Evolutionary conservation across 441 rosid genomes (phyloP), one percentile per base, ranked within the genome.

Genomic region (Erodium texanum): DNA sequence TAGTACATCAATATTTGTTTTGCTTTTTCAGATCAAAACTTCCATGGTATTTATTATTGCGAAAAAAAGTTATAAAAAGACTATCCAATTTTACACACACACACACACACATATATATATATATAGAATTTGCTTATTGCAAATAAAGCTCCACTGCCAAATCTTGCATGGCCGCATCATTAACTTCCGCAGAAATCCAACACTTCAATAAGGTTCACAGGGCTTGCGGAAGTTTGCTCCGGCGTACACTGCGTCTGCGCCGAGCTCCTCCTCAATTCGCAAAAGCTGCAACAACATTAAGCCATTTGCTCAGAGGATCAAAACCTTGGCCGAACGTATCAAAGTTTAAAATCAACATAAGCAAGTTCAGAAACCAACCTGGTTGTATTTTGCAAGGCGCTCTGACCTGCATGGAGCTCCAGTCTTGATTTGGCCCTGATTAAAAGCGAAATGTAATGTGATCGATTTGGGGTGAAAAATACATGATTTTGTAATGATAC

Each of bases 351-450:
- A 11, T 11, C 22, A 9, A 12, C 8, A 7, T 3, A 54, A 45
- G 0, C 12, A 50, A 22, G 54, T 0, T 3, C 2, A 11, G 48
- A 38, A 38, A 66, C 29, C 62, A 62, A 89, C 97, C 97, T 92
- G 99, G 68, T 92, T 92, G 76, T 94, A 92, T 62, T 94, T 94
- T 11, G 98, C 98, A 64, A 89, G 89, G 56, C 98, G 87, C 87
- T 94, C 99, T 0, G 99, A 94, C 77, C 99, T 87, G 89, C 99
- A 94, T 14, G 99, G 98, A 59, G 99, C 99, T 74, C 98, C 99
- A 0, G 98, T 94, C 82, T 94, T 94, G 58, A 94, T 94, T 71
- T 94, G 99, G 52, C 98, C 99, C 98, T 94, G 86, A 36, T 61
- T 14, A 10, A 56, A 14, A 56, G 50, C 38, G 58, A 2, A 14